These are phyloP conservation scores for Teratosphaeria destructans DNA, from an alignment of 2,329 filamentous ascomycete species.

Conservation along the genomic window DNA sequence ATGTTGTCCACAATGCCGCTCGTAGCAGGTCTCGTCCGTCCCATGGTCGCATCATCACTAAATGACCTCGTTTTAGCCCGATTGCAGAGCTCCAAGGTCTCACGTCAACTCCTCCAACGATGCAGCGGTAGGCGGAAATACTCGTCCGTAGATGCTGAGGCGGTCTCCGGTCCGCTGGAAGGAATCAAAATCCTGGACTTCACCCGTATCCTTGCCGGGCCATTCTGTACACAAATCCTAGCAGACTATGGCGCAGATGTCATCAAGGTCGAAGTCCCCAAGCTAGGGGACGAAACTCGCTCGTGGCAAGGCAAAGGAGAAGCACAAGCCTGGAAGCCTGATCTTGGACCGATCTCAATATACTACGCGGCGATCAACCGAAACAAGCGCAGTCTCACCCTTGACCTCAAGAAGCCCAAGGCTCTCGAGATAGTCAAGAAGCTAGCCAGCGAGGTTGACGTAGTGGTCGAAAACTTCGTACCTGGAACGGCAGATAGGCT, in stretches of 20 bases:
- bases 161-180: conserved; percentile 7
- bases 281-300: conserved; percentile 18
- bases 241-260: conserved; percentile 24
- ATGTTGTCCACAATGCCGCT: not conserved
- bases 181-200: conserved; percentile 17
- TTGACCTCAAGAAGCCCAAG: conserved; percentile 31
- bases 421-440: conserved; percentile 25
- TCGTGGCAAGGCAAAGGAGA: conserved; percentile 18
- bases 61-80: not conserved
- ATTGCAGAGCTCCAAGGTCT: not conserved
- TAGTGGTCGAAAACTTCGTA: conserved; percentile 36
- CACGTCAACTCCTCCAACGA: not conserved
- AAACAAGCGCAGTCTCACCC: conserved; percentile 34
- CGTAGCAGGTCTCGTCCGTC: not conserved
- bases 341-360: conserved; percentile 14
- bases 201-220: conserved; percentile 18
- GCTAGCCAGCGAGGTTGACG: conserved; percentile 29
- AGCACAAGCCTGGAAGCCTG: conserved; percentile 15
- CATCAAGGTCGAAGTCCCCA: conserved; percentile 21
- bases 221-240: conserved; percentile 21
- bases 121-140: not conserved
- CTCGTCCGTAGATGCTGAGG: not conserved
- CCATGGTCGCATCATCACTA: not conserved
- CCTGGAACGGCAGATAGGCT: conserved; percentile 33
- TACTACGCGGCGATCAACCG: conserved; percentile 38